Evolutionary conservation across 495 filamentous ascomycete species (phyloP).

Genomic region (Letharia columbiana): DNA sequence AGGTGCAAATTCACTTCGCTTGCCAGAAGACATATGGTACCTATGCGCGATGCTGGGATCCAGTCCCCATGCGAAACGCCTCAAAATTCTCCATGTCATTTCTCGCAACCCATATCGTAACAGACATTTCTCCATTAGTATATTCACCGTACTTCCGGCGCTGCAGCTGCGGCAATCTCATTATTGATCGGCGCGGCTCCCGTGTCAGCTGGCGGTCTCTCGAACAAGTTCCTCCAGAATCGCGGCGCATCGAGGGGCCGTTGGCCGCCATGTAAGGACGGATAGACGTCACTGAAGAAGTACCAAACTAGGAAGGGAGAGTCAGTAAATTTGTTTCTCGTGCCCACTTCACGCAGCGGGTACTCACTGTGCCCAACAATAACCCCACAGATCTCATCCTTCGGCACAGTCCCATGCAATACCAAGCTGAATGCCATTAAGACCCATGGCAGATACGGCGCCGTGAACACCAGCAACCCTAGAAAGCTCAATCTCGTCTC

Average conservation of each 20-base stretch:
- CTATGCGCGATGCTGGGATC: not conserved
- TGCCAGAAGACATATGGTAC: not conserved
- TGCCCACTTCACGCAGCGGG: not conserved
- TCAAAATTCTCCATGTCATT: not conserved
- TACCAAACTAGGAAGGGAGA: conserved; percentile 61
- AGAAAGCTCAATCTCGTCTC: conserved; percentile 85
- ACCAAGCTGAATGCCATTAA: conserved; percentile 82
- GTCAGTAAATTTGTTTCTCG: conserved; percentile 13
- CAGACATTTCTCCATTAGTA: not conserved
- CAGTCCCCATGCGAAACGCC: conserved; percentile 6
- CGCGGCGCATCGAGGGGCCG: conserved; percentile 81
- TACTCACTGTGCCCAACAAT: conserved; percentile 70
- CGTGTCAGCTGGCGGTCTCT: conserved; percentile 32
- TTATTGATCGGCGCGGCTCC: conserved; percentile 26
- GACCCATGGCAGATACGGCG: conserved; percentile 94
- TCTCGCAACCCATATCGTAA: not conserved
- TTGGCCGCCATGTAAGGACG: conserved; percentile 74
- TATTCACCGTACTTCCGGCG: conserved; percentile 22
- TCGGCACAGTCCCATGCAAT: conserved; percentile 77
- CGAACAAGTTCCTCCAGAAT: conserved; percentile 89
- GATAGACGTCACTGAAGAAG: conserved; percentile 96
- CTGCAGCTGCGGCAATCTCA: conserved; percentile 27
- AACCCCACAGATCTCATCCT: conserved; percentile 92
- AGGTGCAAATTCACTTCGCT: not conserved
- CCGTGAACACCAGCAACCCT: conserved; percentile 81